Evolutionary conservation across 1,284 basidiomycete genomes (phyloP).

Genomic region (Vanrija sp.): DNA sequence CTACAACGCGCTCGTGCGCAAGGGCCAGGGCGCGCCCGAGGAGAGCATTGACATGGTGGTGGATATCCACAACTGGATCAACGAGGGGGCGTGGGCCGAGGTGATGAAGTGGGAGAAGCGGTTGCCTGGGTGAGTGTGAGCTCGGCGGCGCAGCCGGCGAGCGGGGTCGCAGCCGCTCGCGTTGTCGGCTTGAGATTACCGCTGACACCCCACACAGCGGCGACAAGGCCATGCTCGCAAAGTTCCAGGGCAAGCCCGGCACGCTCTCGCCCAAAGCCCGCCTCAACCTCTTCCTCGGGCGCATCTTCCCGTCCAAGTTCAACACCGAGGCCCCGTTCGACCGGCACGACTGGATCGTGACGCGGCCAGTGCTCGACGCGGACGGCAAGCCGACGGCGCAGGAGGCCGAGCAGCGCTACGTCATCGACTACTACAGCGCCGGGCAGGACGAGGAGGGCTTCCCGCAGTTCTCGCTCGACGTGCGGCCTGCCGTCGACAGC

Average conservation of each 20-base stretch:
- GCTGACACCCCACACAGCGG: constrained; percentile 25
- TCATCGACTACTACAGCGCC: constrained; percentile 94
- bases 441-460: constrained; percentile 78
- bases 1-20: constrained; percentile 93
- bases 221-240: constrained; percentile 63
- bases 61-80: constrained; percentile 95
- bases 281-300: constrained; percentile 76
- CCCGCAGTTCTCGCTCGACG: constrained; percentile 87
- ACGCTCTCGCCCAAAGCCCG: constrained; percentile 76
- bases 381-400: constrained; percentile 55
- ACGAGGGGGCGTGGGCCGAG: constrained; percentile 94
- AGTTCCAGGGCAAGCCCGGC: constrained; percentile 86
- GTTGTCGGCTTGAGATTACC: neutral
- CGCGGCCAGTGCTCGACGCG: constrained; percentile 56
- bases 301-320: constrained; percentile 82
- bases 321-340: constrained; percentile 91
- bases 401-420: constrained; percentile 65
- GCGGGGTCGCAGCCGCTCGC: too few relatives aligned
- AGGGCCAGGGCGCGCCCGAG: constrained; percentile 97
- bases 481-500: constrained; percentile 80
- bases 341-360: constrained; percentile 96
- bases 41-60: constrained; percentile 97
- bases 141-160: neutral
- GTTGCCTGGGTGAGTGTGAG: constrained; percentile 50
- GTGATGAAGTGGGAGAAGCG: constrained; percentile 89